Evolutionary conservation across 768 basidiomycete genomes (phyloP).

Genomic region (Russula compacta): DNA sequence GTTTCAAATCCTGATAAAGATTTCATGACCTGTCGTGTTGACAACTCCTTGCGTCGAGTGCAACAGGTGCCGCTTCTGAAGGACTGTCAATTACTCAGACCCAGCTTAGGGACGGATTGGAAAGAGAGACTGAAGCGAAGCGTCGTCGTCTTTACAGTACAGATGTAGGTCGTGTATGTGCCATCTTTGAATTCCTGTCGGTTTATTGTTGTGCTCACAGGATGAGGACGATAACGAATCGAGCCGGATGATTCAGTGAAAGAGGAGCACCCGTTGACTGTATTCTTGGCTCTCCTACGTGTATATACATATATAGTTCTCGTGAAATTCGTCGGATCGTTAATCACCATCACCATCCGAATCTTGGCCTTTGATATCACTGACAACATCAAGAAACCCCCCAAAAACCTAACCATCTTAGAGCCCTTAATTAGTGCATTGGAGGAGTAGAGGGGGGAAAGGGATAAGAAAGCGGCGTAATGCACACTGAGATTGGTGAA

Average conservation of each 20-base stretch:
- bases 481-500: too few species aligned
- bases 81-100: not conserved
- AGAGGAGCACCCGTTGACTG: not conserved
- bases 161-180: not conserved
- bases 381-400: too few species aligned
- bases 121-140: not conserved
- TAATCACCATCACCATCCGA: too few species aligned
- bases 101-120: not conserved
- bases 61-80: not conserved
- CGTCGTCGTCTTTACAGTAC: not conserved
- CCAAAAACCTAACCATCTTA: too few species aligned
- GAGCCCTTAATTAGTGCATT: too few species aligned
- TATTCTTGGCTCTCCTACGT: too few species aligned
- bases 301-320: not conserved
- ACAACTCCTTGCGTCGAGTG: not conserved
- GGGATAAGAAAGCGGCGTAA: too few species aligned
- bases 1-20: not conserved
- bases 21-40: not conserved
- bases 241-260: not conserved
- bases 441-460: too few species aligned
- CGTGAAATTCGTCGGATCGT: too few species aligned
- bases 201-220: not conserved
- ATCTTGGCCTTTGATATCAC: too few species aligned
- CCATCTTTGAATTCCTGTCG: not conserved
- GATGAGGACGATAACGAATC: not conserved